A percentile compares a stretch with the other conserved stretches of the same genome.
Evolutionary conservation across 179 eudicot species (phyloP).

Genomic region (Spergularia azorica): DNA sequence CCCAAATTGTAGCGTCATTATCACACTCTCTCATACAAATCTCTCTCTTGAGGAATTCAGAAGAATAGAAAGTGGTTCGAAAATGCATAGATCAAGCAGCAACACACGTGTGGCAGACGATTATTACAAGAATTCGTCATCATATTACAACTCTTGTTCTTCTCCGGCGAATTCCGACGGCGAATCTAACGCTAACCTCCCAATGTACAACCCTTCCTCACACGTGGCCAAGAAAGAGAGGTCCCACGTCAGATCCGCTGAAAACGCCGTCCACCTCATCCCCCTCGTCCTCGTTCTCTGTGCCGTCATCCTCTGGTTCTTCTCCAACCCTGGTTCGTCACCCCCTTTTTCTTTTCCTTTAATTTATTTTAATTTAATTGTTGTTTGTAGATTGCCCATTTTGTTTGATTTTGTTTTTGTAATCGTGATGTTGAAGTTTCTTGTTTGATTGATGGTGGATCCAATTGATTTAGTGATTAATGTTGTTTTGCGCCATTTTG

Average conservation of each 20-base stretch:
- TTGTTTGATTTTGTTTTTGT: background rate
- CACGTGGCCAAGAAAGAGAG: conserved; percentile 58
- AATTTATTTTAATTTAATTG: background rate
- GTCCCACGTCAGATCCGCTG: conserved; percentile 57
- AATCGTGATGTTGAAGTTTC: too few species aligned
- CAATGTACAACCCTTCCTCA: conserved; percentile 54
- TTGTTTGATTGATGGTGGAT: too few species aligned
- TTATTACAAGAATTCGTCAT: conserved; percentile 32
- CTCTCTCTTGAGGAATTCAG: background rate
- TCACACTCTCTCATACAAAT: too few species aligned
- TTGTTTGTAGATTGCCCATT: background rate
- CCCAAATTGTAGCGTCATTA: too few species aligned
- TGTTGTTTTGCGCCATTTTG: too few species aligned
- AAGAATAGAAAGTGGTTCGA: background rate
- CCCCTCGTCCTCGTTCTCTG: conserved; percentile 66
- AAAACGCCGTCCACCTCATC: conserved; percentile 68
- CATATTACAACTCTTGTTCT: conserved; percentile 52
- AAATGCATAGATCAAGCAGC: conserved; percentile 69
- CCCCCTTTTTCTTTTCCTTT: background rate
- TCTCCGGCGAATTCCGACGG: conserved; percentile 17
- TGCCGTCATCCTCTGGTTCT: conserved; percentile 67
- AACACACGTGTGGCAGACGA: conserved; percentile 62
- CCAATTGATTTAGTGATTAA: too few species aligned
- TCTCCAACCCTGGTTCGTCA: conserved; percentile 57
- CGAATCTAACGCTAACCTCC: conserved; percentile 27